Evolutionary conservation across 768 basidiomycete species (phyloP).

Genomic region (Rhodosporidiobolus sp.): DNA sequence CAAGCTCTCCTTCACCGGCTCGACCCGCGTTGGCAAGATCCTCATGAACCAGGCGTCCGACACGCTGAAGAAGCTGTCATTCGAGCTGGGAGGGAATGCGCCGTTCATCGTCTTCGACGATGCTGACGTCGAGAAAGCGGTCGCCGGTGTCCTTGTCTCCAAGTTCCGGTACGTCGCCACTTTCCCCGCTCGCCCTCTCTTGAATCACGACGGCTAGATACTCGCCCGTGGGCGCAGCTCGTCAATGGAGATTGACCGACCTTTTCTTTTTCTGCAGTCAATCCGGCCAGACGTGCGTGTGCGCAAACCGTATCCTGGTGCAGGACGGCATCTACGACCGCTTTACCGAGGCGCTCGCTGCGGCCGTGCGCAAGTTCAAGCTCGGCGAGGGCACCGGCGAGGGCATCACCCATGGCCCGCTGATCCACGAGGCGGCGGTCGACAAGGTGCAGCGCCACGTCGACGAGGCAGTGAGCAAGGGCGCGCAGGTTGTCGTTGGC

Average conservation of each 20-base stretch:
- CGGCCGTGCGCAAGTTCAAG: conserved; percentile 56
- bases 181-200: neutral
- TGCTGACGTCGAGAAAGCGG: conserved; percentile 86
- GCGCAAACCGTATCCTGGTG: conserved; percentile 88
- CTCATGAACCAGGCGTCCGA: conserved; percentile 48
- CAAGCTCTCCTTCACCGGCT: conserved; percentile 65
- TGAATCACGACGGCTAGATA: too few species aligned
- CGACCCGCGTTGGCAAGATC: conserved; percentile 51
- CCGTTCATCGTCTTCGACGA: conserved; percentile 96
- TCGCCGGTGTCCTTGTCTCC: conserved; percentile 60
- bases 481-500: conserved; percentile 86
- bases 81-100: conserved; percentile 88
- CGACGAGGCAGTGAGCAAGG: conserved; percentile 76
- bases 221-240: too few species aligned
- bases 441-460: conserved; percentile 83
- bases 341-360: conserved; percentile 80
- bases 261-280: conserved; percentile 5
- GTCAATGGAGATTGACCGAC: too few species aligned
- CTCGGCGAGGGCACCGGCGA: conserved; percentile 78
- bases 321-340: conserved; percentile 81
- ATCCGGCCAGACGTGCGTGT: conserved; percentile 52
- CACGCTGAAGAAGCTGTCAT: conserved; percentile 50
- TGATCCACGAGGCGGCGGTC: conserved; percentile 81
- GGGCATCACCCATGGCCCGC: conserved; percentile 75
- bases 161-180: conserved; percentile 45